phyloP scores from a whole-genome alignment of 1,284 basidiomycete genomes.

The Heterobasidion parviporum region DNA sequence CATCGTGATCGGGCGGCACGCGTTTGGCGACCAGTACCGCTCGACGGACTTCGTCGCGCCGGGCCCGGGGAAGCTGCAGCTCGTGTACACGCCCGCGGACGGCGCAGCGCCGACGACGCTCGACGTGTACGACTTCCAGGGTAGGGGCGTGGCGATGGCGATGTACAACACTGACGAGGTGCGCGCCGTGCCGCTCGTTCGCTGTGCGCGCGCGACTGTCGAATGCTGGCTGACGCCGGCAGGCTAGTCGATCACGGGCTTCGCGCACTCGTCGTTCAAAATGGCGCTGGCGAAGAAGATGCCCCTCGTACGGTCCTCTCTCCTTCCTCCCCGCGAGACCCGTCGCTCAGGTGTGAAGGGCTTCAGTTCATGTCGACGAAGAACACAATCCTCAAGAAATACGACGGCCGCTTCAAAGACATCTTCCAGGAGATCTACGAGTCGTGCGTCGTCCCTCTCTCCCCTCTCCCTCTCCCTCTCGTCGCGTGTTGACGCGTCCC shows the following conservation, averaged over 20 bases:
- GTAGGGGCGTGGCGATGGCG: conserved; percentile 80
- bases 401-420: conserved; percentile 98
- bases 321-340: neutral
- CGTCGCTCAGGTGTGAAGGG: neutral
- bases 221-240: too few relatives aligned
- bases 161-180: conserved; percentile 97
- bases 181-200: conserved; percentile 10
- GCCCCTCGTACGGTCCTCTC: conserved; percentile 54
- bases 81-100: conserved; percentile 76
- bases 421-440: conserved; percentile 96
- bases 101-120: conserved; percentile 59
- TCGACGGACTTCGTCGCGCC: conserved; percentile 86
- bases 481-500: neutral
- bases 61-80: conserved; percentile 84
- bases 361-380: conserved; percentile 93
- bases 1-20: conserved; percentile 95
- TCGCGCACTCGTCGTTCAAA: conserved; percentile 97
- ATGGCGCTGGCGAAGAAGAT: conserved; percentile 97
- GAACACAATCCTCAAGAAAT: conserved; percentile 94
- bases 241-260: conserved; percentile 79
- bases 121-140: conserved; percentile 88
- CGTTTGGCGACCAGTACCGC: conserved; percentile 95
- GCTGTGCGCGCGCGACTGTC: neutral
- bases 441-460: conserved; percentile 30
- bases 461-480: neutral